Evolutionary conservation across 192 early-diverging fungal genomes (phyloP).

Genomic region (Funneliformis geosporum): DNA sequence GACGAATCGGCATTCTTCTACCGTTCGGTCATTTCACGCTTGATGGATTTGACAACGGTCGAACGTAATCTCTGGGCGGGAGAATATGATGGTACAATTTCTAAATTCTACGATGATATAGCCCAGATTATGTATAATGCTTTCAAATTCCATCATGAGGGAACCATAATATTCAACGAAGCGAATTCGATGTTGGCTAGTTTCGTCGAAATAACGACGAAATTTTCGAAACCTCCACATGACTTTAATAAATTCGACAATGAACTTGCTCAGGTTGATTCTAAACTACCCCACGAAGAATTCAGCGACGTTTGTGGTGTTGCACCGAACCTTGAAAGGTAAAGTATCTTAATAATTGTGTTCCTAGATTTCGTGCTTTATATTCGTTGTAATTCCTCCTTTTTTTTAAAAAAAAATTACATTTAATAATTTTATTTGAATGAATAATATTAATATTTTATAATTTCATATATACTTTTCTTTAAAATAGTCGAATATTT

Average conservation of each 20-base stretch:
- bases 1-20: slow-evolving; percentile 34
- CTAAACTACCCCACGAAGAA: slow-evolving; percentile 17
- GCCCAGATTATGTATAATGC: slow-evolving; percentile 32
- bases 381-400: not conserved
- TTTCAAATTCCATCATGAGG: slow-evolving; percentile 11
- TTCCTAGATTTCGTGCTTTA: not conserved
- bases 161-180: slow-evolving; percentile 21
- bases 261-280: too few species aligned
- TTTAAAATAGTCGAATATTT: not conserved
- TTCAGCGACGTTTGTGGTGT: not conserved
- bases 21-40: slow-evolving; percentile 47
- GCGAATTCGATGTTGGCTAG: not conserved
- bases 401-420: not conserved
- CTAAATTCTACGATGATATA: slow-evolving; percentile 18
- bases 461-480: not conserved
- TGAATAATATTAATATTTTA: too few species aligned
- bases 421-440: not conserved
- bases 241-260: not conserved
- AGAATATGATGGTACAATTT: not conserved
- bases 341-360: not conserved
- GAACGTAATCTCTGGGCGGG: slow-evolving; percentile 53
- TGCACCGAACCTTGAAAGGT: not conserved
- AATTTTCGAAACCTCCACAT: not conserved
- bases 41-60: slow-evolving; percentile 57
- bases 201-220: not conserved